phyloP scores from a whole-genome alignment of 257 asterid species.

The Fraxinus americana region DNA sequence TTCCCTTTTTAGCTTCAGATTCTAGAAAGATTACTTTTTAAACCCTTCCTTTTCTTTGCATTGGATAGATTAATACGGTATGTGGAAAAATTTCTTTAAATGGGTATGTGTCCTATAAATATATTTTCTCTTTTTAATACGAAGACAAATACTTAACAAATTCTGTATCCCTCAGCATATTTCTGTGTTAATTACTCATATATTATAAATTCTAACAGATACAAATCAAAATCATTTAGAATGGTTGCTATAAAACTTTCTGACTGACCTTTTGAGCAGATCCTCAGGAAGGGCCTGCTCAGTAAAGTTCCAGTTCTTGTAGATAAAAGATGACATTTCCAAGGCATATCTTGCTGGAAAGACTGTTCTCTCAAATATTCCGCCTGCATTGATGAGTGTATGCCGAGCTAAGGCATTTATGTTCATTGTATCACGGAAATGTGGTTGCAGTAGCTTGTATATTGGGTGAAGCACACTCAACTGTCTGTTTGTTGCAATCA shows the following conservation, averaged over 20 bases:
- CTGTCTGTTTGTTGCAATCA: conserved; percentile 64
- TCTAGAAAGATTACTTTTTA: too few species aligned
- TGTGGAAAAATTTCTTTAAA: too few species aligned
- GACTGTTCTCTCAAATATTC: conserved; percentile 51
- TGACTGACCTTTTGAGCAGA: conserved; percentile 53
- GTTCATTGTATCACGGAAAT: conserved; percentile 71
- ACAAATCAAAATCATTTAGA: not conserved
- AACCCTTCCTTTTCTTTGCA: too few species aligned
- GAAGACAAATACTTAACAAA: too few species aligned
- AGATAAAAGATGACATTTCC: conserved; percentile 56
- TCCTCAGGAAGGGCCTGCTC: conserved; percentile 73
- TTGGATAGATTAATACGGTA: too few species aligned
- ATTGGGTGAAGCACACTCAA: conserved; percentile 67
- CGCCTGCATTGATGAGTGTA: conserved; percentile 56
- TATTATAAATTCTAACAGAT: not conserved
- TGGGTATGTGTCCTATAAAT: too few species aligned
- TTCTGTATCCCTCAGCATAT: too few species aligned
- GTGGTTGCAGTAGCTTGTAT: conserved; percentile 61
- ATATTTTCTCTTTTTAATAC: too few species aligned
- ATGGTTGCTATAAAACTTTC: conserved; percentile 6
- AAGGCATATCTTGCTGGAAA: conserved; percentile 55
- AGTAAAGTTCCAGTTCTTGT: conserved; percentile 54
- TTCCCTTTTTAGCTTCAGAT: too few species aligned
- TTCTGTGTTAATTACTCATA: too few species aligned
- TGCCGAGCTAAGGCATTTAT: conserved; percentile 67